Base-by-base conservation (phyloP, 176 grass and related monocot genomes). In the Ampelocalamus luodianensis region DNA sequence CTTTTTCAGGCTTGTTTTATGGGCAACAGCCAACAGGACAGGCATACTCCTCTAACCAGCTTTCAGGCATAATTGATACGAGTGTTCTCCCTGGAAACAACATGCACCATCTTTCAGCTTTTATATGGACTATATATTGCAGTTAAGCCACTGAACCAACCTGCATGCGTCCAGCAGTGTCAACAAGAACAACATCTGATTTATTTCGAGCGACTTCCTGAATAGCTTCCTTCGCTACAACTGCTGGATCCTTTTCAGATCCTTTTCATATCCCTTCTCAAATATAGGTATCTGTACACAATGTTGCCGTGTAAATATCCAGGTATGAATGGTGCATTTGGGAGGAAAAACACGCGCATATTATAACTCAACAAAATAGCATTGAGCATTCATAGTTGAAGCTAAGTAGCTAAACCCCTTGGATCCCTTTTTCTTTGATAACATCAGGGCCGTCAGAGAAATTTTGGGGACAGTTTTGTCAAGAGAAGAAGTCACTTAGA, bases 121-220 rank as follows among this genome's bases (percentile, higher is more conserved):
- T 55, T 55, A 22, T 15, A 5, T 12, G 29, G 29, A 29, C 29
- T 29, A 29, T 60, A 46, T 14, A 46, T 14, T 27, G 16, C 36
- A 18, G 79, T 16, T 40, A 36, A 23, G 54, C 15, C 62, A 80
- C 58, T 77, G 43, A 18, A 77, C 45, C 60, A 67, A 94, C 93
- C 90, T 95, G 96, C 96, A 95, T 92, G 16, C 96, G 91, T 1
- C 93, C 96, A 86, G 96, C 96, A 26, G 93, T 98, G 71, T 98
- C 93, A 87, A 93, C 93, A 64, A 95, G 91, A 92, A 98, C 87
- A 81, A 95, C 91, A 68, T 95, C 93, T 87, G 93, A 98, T 79
- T 93, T 95, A 65, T 93, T 92, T 5, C 77, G 83, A 69, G 65
- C 65, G 23, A 93, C 93, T 80, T 98, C 96, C 88, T 95, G 93